Conservation (phyloP, 2,329 filamentous ascomycete species). For the Epichloe aotearoae region DNA sequence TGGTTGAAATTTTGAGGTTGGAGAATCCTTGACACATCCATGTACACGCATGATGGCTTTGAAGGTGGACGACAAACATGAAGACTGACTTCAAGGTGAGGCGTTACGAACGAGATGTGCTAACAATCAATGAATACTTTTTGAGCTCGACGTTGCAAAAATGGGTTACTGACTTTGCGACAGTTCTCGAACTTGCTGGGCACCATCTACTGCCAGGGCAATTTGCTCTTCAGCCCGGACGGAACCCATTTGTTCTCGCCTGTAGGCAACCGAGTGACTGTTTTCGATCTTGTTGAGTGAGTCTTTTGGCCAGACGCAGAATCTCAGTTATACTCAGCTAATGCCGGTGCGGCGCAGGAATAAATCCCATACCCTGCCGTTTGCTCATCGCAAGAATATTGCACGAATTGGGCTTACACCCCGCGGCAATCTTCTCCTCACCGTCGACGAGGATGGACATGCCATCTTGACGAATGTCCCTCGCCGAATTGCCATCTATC, state of each 20-base stretch:
- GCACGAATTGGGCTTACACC: slow-evolving; percentile 77
- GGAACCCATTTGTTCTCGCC: slow-evolving; percentile 91
- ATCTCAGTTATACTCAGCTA: background rate
- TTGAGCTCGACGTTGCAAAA: background rate
- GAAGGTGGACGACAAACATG: slow-evolving; percentile 45
- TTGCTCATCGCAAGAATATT: slow-evolving; percentile 91
- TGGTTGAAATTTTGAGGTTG: slow-evolving; percentile 17
- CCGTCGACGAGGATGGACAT: slow-evolving; percentile 86
- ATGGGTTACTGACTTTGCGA: background rate
- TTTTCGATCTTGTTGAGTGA: slow-evolving; percentile 94
- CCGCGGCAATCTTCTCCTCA: slow-evolving; percentile 80
- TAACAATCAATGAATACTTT: background rate
- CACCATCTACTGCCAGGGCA: slow-evolving; percentile 96
- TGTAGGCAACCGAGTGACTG: slow-evolving; percentile 87
- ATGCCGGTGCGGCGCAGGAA: slow-evolving; percentile 39
- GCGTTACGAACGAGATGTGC: background rate
- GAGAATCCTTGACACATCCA: slow-evolving; percentile 8
- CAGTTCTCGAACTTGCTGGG: slow-evolving; percentile 97
- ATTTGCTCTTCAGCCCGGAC: slow-evolving; percentile 91
- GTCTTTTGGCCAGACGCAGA: slow-evolving; percentile 11
- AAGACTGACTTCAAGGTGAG: slow-evolving; percentile 97
- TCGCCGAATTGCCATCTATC: slow-evolving; percentile 74
- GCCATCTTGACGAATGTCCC: slow-evolving; percentile 87
- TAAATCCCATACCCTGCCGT: slow-evolving; percentile 75
- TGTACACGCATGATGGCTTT: slow-evolving; percentile 14